Conservation (phyloP, 768 basidiomycete species). For the Galerina marginata region DNA sequence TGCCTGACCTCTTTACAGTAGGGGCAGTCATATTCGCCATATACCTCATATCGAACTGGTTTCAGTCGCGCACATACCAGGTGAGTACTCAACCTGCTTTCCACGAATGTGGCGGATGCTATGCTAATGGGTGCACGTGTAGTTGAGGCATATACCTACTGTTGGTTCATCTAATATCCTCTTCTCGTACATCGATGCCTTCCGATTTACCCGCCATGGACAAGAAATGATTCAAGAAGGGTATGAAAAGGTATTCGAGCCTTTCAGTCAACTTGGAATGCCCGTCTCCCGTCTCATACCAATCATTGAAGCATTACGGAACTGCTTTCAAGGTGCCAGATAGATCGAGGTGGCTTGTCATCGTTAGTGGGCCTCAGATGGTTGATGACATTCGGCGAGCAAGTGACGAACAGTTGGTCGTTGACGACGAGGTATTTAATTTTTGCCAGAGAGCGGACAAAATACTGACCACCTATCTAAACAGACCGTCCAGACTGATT, state of each 20-base stretch:
- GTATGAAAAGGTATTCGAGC: no score
- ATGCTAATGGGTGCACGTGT: neutral
- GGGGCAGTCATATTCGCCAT: neutral
- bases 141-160: constrained; percentile 21
- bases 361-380: constrained; percentile 34
- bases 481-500: neutral
- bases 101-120: neutral
- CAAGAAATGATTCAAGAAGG: constrained; percentile 15
- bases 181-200: constrained; percentile 18
- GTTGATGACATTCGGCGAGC: constrained; percentile 41
- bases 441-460: neutral
- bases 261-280: no score
- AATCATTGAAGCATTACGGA: neutral
- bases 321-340: constrained; percentile 11
- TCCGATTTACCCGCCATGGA: constrained; percentile 12
- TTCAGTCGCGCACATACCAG: constrained; percentile 12
- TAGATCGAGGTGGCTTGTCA: constrained; percentile 35
- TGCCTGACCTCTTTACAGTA: neutral
- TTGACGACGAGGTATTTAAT: constrained; percentile 5
- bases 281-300: no score
- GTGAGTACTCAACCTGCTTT: neutral
- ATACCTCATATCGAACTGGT: constrained; percentile 3
- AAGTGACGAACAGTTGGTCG: constrained; percentile 32
- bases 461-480: neutral
- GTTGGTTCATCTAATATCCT: constrained; percentile 15